Evolutionary conservation across 352 stramenopile genomes (phyloP), one percentile per base, ranked within the genome.

Genomic region (Phytophthora pluvialis): DNA sequence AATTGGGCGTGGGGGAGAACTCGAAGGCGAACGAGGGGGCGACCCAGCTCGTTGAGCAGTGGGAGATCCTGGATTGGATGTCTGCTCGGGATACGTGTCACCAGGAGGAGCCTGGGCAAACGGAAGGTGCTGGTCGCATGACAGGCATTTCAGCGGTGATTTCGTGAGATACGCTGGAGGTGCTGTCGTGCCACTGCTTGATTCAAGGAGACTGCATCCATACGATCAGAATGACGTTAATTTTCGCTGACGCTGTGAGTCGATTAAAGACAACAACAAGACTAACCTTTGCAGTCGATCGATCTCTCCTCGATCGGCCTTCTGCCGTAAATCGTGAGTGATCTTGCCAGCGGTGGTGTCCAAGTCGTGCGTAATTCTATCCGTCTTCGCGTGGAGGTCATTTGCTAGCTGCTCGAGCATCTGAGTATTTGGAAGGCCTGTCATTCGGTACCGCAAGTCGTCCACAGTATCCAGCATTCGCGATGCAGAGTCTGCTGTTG

Each of bases 281-380:
- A 32, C 31, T 4, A 42, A 80, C 67, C 63, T 77, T 57, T 72
- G 55, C 7, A 85, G 60, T 13, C 65, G 74, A 55, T 80, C 68
- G 43, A 91, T 89, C 42, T 91, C 80, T 5, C 55, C 64, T 15
- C 78, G 76, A 44, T 91, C 82, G 4, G 73, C 80, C 60, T 91
- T 74, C 29, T 62, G 61, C 5, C 54, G 50, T 44, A 74, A 39
- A 28, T 74, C 66, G 11, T 74, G 47, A 1, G 40, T 44, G 13
- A 74, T 25, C 13, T 66, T 70, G 13, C 51, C 60, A 31, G 60
- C 29, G 12, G 66, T 63, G 5, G 53, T 49, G 31, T 51, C 66
- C n/a, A 74, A 11, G 0, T 74, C 66, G 28, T 60, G 52, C 8
- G 60, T 70, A 43, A 74, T 65, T 50, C 56, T 40, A 12, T 74